These are phyloP conservation scores for Phytophthora colocasiae DNA, from an alignment of 352 stramenopile genomes.

Conservation along the genomic window DNA sequence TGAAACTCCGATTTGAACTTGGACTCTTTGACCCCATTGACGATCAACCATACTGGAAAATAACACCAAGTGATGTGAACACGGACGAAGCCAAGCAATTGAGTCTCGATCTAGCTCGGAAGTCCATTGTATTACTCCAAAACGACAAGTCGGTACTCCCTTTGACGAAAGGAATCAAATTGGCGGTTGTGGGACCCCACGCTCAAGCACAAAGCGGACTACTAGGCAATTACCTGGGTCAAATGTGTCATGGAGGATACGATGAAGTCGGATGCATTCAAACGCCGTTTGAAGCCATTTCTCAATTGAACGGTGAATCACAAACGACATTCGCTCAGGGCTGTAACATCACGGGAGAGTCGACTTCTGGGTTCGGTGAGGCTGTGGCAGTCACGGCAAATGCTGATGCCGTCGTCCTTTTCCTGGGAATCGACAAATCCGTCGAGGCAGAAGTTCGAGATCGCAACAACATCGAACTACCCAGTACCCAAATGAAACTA, in stretches of 20 bases:
- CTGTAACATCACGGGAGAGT: conserved; percentile 55
- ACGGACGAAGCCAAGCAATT: conserved; percentile 56
- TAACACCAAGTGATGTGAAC: conserved; percentile 66
- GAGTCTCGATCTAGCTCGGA: conserved; percentile 62
- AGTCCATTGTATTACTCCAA: conserved; percentile 92
- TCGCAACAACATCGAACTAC: conserved; percentile 64
- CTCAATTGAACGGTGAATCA: conserved; percentile 35
- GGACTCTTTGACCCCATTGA: conserved; percentile 61
- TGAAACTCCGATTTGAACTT: conserved; percentile 88
- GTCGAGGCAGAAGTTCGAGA: conserved; percentile 73
- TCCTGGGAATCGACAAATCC: conserved; percentile 74
- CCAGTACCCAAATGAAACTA: conserved; percentile 67
- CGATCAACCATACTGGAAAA: conserved; percentile 68
- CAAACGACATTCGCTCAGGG: conserved; percentile 32
- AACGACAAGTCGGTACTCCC: conserved; percentile 77
- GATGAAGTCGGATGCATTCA: conserved; percentile 53
- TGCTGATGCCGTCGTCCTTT: conserved; percentile 64
- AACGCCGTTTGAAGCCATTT: conserved; percentile 64
- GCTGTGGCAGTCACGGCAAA: conserved; percentile 37
- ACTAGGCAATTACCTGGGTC: conserved; percentile 84
- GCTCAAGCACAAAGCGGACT: conserved; percentile 44
- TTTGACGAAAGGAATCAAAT: conserved; percentile 40
- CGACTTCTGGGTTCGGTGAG: conserved; percentile 46
- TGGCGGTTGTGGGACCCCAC: conserved; percentile 81
- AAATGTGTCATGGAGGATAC: conserved; percentile 72